Evolutionary conservation across 202 grass and related monocot genomes (phyloP).

Genomic region (Tripidium arundinaceum): DNA sequence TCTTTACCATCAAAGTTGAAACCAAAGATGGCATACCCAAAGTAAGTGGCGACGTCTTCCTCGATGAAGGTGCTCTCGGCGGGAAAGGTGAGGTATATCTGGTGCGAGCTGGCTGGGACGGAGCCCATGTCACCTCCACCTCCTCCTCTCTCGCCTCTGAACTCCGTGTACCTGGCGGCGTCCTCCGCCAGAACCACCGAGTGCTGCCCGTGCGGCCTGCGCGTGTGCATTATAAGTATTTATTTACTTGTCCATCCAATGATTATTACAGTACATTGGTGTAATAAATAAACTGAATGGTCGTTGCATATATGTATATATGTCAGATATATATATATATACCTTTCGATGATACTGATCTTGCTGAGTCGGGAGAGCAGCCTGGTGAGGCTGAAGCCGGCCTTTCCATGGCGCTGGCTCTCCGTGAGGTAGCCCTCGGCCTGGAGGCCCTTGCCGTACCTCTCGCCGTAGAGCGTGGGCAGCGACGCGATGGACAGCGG

Average conservation of each 20-base stretch:
- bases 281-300: neutral
- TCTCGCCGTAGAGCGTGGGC: slow-evolving; percentile 69
- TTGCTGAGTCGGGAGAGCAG: slow-evolving; percentile 68
- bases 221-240: neutral
- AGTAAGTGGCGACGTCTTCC: slow-evolving; percentile 72
- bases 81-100: slow-evolving; percentile 96
- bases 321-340: no score
- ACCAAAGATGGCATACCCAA: no score
- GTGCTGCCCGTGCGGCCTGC: slow-evolving; percentile 85
- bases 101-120: slow-evolving; percentile 44
- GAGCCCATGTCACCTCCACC: slow-evolving; percentile 29
- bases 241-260: neutral
- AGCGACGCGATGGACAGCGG: slow-evolving; percentile 83
- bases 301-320: neutral
- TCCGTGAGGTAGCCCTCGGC: slow-evolving; percentile 87
- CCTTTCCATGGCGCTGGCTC: slow-evolving; percentile 78
- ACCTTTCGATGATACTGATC: slow-evolving; percentile 78
- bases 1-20: no score
- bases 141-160: slow-evolving; percentile 29
- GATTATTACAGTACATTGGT: neutral
- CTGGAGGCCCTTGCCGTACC: slow-evolving; percentile 75
- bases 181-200: slow-evolving; percentile 68
- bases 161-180: slow-evolving; percentile 52
- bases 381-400: slow-evolving; percentile 67
- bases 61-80: slow-evolving; percentile 69